Base-by-base conservation (phyloP, 208 protist genomes). In the Trypanosomatidae sp. region DNA sequence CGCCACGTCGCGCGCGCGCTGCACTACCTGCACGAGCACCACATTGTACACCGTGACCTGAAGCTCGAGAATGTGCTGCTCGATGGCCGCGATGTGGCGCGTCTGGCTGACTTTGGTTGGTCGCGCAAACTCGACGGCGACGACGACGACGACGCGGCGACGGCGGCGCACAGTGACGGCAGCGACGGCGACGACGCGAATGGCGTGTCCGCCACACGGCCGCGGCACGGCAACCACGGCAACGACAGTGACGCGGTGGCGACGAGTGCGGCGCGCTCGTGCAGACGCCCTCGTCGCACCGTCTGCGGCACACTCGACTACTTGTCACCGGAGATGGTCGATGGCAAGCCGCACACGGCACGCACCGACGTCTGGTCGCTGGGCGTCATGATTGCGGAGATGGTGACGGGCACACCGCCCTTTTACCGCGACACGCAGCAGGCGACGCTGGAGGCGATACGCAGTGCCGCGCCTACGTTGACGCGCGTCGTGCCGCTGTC, bases 61-160 rank as follows among this genome's bases (percentile, higher is more conserved):
- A 96, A 96, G 51, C 56, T 82, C 16, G 83, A 94, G 58, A 96
- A 96, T 43, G 56, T 96, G 20, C 53, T 96, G 16, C 28, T 96
- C 20, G 75, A 78, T 43, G 48, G 30, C 3, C 49, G 77, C 20
- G 81, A 64, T 16, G 68, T 95, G 13, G 70, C 98, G 16, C 98
- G 99, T 56, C 89, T 99, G 24, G 96, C 94, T 0, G 98, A 99
- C 67, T 99, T 99, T 82, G 98, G 98, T 8, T 99, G 96, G 96
- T 93, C 87, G 7, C 42, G 61, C 3, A 39, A 48, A n/a, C 39
- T 86, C 16, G 32, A 11, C 5, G 38, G 28, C 32, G 37, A 13
- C 21, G 16, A 13, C 10, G 11, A 40, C 23, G 18, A 18, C 6
- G 20, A n/a, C 19, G 19, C 6, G 18, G 53, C 0, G 33, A 38